phyloP scores from a whole-genome alignment of 768 basidiomycete genomes.

The Panaeolus cyanescens region DNA sequence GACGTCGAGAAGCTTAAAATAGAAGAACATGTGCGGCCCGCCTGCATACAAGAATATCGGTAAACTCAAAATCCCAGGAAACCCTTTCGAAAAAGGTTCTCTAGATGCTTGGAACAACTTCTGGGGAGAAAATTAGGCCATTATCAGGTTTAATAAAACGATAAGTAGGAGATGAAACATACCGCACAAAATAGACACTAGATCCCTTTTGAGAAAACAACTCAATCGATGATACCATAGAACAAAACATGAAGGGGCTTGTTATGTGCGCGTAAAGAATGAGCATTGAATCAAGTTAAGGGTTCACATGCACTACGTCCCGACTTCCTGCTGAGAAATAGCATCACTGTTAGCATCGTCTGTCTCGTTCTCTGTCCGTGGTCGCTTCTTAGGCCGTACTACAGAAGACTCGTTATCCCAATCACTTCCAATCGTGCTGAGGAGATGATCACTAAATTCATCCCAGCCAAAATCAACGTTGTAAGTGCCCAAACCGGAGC shows the following conservation, averaged over 20 bases:
- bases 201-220: not conserved
- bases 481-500: constrained; percentile 6
- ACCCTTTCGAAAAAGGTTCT: no score
- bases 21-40: not conserved
- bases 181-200: not conserved
- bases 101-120: not conserved
- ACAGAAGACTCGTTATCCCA: constrained; percentile 14
- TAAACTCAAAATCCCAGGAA: not conserved
- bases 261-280: not conserved
- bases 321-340: not conserved
- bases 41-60: not conserved
- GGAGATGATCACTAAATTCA: constrained; percentile 12
- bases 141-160: not conserved
- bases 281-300: not conserved
- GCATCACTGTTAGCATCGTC: not conserved
- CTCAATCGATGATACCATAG: constrained; percentile 11
- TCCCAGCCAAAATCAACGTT: constrained; percentile 18
- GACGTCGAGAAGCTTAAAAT: not conserved
- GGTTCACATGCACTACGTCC: not conserved
- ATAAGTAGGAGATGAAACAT: not conserved
- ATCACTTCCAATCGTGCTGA: constrained; percentile 12
- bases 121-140: not conserved
- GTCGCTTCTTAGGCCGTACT: constrained; percentile 31
- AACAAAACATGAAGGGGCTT: not conserved
- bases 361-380: constrained; percentile 21